Conservation (phyloP, 2,329 filamentous ascomycete genomes). For the Lizonia empirigonia region DNA sequence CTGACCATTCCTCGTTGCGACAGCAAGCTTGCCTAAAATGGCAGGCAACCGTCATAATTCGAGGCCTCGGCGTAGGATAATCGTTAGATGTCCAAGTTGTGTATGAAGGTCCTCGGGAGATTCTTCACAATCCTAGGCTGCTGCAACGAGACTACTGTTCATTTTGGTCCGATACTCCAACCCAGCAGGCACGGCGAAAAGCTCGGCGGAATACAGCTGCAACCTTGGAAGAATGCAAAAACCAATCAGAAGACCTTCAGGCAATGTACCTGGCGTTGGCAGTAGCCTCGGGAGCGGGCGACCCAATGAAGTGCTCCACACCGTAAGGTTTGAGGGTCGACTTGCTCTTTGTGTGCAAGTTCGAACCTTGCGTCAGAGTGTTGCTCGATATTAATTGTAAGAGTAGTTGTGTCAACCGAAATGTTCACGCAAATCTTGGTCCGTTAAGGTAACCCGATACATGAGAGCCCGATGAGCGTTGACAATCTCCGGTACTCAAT, state of each 20-base stretch:
- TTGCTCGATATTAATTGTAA: slow-evolving; percentile 19
- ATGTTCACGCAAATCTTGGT: neutral
- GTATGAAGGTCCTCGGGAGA: slow-evolving; percentile 1
- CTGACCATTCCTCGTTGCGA: slow-evolving; percentile 11
- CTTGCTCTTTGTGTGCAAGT: slow-evolving; percentile 22
- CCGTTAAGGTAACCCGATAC: slow-evolving; percentile 3
- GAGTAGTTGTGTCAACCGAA: neutral
- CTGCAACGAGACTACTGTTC: neutral
- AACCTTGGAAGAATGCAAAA: neutral
- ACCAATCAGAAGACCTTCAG: slow-evolving; percentile 5
- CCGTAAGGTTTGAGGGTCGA: slow-evolving; percentile 15
- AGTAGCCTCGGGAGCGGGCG: slow-evolving; percentile 16
- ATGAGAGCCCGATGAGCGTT: too few relatives aligned
- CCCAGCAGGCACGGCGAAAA: slow-evolving; percentile 7
- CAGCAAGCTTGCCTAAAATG: neutral
- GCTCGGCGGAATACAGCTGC: slow-evolving; percentile 12
- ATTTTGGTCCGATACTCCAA: neutral
- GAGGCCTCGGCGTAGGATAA: neutral
- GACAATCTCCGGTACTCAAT: slow-evolving; percentile 4
- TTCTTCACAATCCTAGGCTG: neutral
- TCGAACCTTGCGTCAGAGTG: slow-evolving; percentile 9
- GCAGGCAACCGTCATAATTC: neutral
- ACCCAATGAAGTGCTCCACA: slow-evolving; percentile 12
- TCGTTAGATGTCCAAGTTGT: neutral
- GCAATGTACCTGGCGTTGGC: slow-evolving; percentile 12